Base-by-base conservation (phyloP, 164 flowering plant species). In the Cinnamomum chago region DNA sequence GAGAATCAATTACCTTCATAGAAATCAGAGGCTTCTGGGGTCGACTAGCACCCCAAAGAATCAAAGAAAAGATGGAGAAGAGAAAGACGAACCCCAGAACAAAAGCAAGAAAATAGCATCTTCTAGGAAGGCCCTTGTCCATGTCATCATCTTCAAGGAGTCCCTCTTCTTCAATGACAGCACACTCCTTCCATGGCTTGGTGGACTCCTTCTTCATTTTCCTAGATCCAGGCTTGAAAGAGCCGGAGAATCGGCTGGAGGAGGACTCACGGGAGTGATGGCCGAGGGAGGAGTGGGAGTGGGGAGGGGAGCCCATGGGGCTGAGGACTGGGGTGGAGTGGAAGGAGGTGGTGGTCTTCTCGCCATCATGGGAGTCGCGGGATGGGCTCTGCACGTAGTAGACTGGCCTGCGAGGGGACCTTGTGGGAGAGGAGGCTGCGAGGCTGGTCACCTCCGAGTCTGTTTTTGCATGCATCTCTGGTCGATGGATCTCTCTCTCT, bases 381-480 rank as follows among this genome's bases (percentile, higher is more conserved):
- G 97, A 90, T n/a, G 97, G 97, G 83, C 90, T 86, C 75, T 90
- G 97, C 13, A 92, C 97, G 79, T 85, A 92, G 88, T 92, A 92
- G 50, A 85, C 87, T 0, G 88, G 85, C 10, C 88, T 82, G 40
- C 89, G 82, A 1, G 89, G 90, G 0, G 93, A 88, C 15, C 91
- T 73, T 3, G 86, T 30, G 15, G 97, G 97, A 9, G 97, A 92
- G 5, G 97, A 92, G 13, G 79, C 80, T 0, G 85, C 79, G 2
- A 83, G 73, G 83, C 94, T 90, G 35, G 90, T 89, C 64, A 73
- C 92, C 65, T 90, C 94, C 3, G 94, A 92, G 67, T 92, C 92
- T 10, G 97, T 88, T 75, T 94, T 94, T 2, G 83, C 85, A 76
- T 86, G 90, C 90, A 82, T 85, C 73, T 20, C 27, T 22, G 47